phyloP scores from a whole-genome alignment of 495 filamentous ascomycete species.

The Penicillium paradoxum region DNA sequence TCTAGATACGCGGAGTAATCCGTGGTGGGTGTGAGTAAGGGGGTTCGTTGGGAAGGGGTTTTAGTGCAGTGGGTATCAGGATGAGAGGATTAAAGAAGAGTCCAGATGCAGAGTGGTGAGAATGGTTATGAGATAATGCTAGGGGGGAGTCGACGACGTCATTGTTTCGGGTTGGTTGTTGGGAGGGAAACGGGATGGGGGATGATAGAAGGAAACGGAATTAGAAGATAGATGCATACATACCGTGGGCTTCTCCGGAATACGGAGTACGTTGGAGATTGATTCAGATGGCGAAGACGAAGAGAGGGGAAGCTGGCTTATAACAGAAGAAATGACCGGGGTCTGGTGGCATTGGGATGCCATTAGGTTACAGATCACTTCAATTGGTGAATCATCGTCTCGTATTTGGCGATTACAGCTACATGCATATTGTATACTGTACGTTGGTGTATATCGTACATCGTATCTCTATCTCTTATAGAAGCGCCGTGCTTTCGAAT shows the following conservation, averaged over 20 bases:
- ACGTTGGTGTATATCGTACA: no score
- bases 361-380: neutral
- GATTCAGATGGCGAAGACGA: no score
- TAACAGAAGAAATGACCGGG: neutral
- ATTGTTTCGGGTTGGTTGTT: conserved; percentile 9
- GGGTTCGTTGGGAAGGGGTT: neutral
- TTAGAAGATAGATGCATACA: neutral
- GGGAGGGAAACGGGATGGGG: neutral
- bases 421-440: no score
- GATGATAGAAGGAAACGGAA: neutral
- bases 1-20: conserved; percentile 7
- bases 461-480: no score
- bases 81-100: neutral
- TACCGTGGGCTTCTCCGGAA: no score
- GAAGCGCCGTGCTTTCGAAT: no score
- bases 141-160: conserved; percentile 21
- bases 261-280: no score
- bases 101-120: neutral
- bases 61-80: neutral
- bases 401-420: no score
- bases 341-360: neutral
- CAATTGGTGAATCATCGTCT: neutral
- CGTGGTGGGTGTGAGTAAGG: neutral
- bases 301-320: conserved; percentile 5
- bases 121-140: neutral